Evolutionary conservation across 2,329 filamentous ascomycete genomes (phyloP).

Genomic region (Aspergillus carbonarius): DNA sequence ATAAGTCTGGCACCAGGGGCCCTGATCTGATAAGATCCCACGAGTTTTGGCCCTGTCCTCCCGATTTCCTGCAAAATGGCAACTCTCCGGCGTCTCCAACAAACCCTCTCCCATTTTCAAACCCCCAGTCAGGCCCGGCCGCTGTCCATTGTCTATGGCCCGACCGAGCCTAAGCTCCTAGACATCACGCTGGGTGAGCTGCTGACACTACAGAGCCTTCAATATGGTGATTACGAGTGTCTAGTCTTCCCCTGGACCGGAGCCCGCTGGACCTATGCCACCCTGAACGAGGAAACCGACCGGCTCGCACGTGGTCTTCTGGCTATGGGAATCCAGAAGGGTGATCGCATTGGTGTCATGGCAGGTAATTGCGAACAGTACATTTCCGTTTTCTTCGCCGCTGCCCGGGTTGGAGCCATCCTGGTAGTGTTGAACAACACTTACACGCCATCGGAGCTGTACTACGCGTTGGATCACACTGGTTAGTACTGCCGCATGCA

Average conservation of each 20-base stretch:
- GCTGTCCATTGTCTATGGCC: slow-evolving; percentile 64
- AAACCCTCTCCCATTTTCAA: slow-evolving; percentile 32
- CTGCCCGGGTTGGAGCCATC: slow-evolving; percentile 63
- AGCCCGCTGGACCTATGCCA: slow-evolving; percentile 69
- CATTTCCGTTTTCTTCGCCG: slow-evolving; percentile 70
- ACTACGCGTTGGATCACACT: slow-evolving; percentile 69
- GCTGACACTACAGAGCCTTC: slow-evolving; percentile 67
- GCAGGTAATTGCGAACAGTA: slow-evolving; percentile 61
- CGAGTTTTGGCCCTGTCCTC: neutral
- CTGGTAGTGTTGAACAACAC: slow-evolving; percentile 81
- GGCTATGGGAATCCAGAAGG: slow-evolving; percentile 64
- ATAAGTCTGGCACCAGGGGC: neutral
- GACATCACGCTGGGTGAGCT: slow-evolving; percentile 72
- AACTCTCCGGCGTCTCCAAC: slow-evolving; percentile 31
- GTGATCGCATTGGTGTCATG: slow-evolving; percentile 73
- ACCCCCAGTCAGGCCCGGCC: slow-evolving; percentile 17
- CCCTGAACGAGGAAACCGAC: slow-evolving; percentile 62
- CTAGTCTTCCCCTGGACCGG: slow-evolving; percentile 75
- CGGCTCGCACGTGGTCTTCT: slow-evolving; percentile 65
- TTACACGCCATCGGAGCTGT: slow-evolving; percentile 71
- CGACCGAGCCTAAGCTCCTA: slow-evolving; percentile 66
- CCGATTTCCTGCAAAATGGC: slow-evolving; percentile 20
- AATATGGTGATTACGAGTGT: slow-evolving; percentile 65
- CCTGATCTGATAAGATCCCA: slow-evolving; percentile 8
- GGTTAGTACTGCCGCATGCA: slow-evolving; percentile 45